Conservation (phyloP, 495 filamentous ascomycete genomes). For the Penicillium goetzii region DNA sequence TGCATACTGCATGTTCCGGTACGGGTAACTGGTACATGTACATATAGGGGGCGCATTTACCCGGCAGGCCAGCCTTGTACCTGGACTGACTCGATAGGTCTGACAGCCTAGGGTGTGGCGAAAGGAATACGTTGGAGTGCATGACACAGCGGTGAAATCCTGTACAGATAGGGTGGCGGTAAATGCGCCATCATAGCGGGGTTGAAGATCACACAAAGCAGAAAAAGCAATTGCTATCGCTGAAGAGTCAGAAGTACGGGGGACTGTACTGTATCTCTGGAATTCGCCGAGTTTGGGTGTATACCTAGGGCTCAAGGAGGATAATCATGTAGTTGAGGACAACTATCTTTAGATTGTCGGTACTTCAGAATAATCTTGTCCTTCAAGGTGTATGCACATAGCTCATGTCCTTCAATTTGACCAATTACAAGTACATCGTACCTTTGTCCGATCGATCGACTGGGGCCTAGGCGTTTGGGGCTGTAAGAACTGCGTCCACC, state of each 20-base stretch:
- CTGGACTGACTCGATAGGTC: neutral
- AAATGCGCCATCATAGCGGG: neutral
- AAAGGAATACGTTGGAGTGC: neutral
- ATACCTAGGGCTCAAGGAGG: too few relatives aligned
- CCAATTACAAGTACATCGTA: neutral
- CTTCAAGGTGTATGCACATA: too few relatives aligned
- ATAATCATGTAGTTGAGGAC: too few relatives aligned
- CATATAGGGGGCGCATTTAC: neutral
- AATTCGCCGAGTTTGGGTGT: too few relatives aligned
- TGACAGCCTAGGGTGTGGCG: neutral
- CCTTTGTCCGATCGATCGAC: constrained; percentile 4
- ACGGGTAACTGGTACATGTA: neutral
- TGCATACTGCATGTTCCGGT: neutral
- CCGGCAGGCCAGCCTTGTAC: neutral
- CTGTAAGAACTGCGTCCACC: constrained; percentile 11
- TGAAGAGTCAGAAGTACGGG: neutral
- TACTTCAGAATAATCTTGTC: too few relatives aligned
- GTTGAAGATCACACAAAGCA: neutral
- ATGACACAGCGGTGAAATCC: neutral
- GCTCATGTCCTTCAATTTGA: neutral
- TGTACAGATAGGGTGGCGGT: neutral
- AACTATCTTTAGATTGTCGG: neutral
- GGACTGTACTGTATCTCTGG: too few relatives aligned
- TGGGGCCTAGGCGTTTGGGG: constrained; percentile 2
- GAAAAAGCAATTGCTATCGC: neutral